Base-by-base conservation (phyloP, 768 basidiomycete genomes). In the Boletus rufocinnamomeus region DNA sequence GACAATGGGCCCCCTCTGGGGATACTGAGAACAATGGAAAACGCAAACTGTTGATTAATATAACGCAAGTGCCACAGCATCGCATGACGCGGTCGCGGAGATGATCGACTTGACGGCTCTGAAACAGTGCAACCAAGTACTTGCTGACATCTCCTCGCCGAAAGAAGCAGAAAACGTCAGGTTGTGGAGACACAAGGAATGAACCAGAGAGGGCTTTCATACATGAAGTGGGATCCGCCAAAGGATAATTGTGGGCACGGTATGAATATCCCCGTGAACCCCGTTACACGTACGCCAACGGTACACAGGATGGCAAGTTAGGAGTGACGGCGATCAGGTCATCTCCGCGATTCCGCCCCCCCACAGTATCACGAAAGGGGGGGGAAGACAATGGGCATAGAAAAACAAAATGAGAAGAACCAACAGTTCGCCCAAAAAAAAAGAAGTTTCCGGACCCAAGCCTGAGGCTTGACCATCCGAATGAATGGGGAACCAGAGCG, bases 321-420 rank as follows among this genome's bases (percentile, higher is more conserved):
- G 69, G 69, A 61, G 67, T 17, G 41, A 64, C 67, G 69, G 69
- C 61, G 59, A 70, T 67, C 69, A 63, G 14, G 54, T 67, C 69
- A 70, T 71, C 53, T 71, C 69, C 69, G 67, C 52, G 16, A 43
- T 30, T n/a, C 48, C 54, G n/a, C 25, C 43, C 28, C 56, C 19
- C 62, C 25, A 64, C 62, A 70, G 61, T 57, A 57, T 56, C 49
- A 50, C 60, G 45, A 50, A 58, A 68, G 41, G 55, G 55, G 55
- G 55, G 61, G 34, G 3, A 46, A 49, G 51, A 54, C 41, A 50
- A 54, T 52, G 28, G 17, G 23, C 35, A 44, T 25, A 34, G 53
- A 47, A 56, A 53, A 49, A 59, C 11, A 50, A 43, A 37, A 41
- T 30, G 43, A 52, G 45, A 51, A 35, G 44, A 40, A 52, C 35